phyloP scores from a whole-genome alignment of 169 alveolate genomes.

The Cyclospora cayetanensis region DNA sequence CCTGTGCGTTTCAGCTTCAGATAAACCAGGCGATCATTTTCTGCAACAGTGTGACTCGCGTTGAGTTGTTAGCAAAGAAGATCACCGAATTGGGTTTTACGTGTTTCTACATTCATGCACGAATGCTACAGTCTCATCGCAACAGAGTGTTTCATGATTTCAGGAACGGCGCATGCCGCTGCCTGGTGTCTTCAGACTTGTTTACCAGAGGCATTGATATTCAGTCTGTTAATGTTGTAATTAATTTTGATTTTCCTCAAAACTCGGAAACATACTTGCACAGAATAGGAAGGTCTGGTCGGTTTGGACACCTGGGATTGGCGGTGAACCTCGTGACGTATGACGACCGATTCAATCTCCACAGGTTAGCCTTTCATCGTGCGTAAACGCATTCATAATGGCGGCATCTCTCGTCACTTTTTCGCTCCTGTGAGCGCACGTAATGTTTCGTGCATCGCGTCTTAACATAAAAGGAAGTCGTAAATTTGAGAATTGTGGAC shows the following conservation, averaged over 20 bases:
- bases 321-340: constrained; percentile 97
- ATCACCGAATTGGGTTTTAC: constrained; percentile 98
- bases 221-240: constrained; percentile 98
- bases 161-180: constrained; percentile 97
- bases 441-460: neutral
- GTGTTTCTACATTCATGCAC: constrained; percentile 98
- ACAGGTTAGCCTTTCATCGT: constrained; percentile 67
- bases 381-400: neutral
- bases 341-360: constrained; percentile 92
- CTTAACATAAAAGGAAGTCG: too few species aligned
- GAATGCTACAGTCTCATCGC: constrained; percentile 97
- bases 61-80: constrained; percentile 98
- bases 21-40: constrained; percentile 98
- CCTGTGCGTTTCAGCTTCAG: constrained; percentile 84
- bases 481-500: too few species aligned
- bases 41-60: constrained; percentile 98
- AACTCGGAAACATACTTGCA: constrained; percentile 96
- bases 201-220: constrained; percentile 99
- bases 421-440: neutral
- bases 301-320: constrained; percentile 98
- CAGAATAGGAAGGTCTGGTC: constrained; percentile 98
- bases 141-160: constrained; percentile 98
- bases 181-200: constrained; percentile 91
- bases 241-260: constrained; percentile 98
- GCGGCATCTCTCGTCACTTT: neutral